Evolutionary conservation across 1,139 yeast genomes (phyloP).

Genomic region (Diutina scorzettiae): DNA sequence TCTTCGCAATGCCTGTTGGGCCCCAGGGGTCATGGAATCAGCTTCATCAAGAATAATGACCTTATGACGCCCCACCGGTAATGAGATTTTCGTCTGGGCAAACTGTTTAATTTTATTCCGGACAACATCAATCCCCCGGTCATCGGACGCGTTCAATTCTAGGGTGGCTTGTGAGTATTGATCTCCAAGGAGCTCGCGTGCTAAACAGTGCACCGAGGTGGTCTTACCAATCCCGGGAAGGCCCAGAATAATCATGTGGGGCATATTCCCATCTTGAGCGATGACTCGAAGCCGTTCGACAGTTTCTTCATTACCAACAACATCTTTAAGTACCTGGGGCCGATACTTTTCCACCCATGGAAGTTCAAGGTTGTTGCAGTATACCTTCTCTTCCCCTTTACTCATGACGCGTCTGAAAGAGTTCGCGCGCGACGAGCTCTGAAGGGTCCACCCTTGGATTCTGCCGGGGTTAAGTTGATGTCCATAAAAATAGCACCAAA

Average conservation of each 20-base stretch:
- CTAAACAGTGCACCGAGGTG: constrained; percentile 84
- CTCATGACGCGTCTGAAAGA: no score
- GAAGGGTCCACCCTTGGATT: no score
- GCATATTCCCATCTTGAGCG: constrained; percentile 91
- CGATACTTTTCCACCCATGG: constrained; percentile 93
- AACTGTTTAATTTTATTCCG: constrained; percentile 36
- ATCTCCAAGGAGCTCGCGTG: constrained; percentile 69
- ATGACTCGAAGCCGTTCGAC: constrained; percentile 73
- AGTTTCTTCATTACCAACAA: constrained; percentile 90
- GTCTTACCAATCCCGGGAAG: constrained; percentile 97
- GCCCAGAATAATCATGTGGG: constrained; percentile 89
- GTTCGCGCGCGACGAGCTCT: no score
- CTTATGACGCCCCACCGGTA: constrained; percentile 56
- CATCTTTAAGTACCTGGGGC: constrained; percentile 65
- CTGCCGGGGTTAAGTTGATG: no score
- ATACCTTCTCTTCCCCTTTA: neutral
- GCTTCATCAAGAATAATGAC: constrained; percentile 90
- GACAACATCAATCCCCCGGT: constrained; percentile 39
- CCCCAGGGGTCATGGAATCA: constrained; percentile 97
- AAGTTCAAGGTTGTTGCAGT: constrained; percentile 20
- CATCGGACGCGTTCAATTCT: constrained; percentile 53
- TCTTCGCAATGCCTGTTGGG: constrained; percentile 93
- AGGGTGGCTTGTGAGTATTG: constrained; percentile 72
- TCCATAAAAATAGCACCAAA: no score
- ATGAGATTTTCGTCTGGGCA: constrained; percentile 65